Base-by-base conservation (phyloP, 1,284 basidiomycete species). In the Butyriboletus appendiculatus region DNA sequence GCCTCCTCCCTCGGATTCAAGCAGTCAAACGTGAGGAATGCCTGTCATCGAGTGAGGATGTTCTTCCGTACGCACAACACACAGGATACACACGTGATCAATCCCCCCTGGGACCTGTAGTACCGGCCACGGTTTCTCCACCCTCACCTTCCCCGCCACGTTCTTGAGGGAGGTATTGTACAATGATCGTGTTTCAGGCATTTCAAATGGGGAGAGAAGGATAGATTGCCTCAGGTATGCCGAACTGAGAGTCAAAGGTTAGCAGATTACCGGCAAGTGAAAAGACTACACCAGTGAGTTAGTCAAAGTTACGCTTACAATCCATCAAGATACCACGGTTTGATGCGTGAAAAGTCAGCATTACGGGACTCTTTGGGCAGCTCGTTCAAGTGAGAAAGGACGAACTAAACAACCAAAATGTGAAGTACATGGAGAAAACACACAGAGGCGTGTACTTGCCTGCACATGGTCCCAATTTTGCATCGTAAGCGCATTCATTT, bases 391-490 rank as follows among this genome's bases (percentile, higher is more conserved):
- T 90, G 81, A 3, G 82, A 84, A 60, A 98, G 78, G 42, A 97
- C 83, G 68, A 93, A 97, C 93, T 98, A 42, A 11, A 57, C 47
- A 10, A 24, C 34, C 33, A 41, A 16, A 10, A 57, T 42, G 50
- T 59, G 26, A 48, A 39, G 20, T 10, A 26, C 39, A 26, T 24
- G 12, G 14, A 33, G 42, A 49, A 32, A 30, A 38, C 5, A 15
- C 3, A 22, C 9, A 16, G 24, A 45, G 45, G 20, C 3, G 3
- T 5, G 30, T 6, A 34, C 53, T 16, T 50, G 92, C 94, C 78
- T 96, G 90, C 16, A 96, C 81, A 69, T 99, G 96, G 48, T 98
- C 95, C 97, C 97, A 99, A 67, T 99, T 99, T 75, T 99, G 96
- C 97, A 99, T 99, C 8, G 86, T 82, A 68, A 99, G 82, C 3